Conservation (phyloP, 768 basidiomycete genomes). For the Mycena venus region DNA sequence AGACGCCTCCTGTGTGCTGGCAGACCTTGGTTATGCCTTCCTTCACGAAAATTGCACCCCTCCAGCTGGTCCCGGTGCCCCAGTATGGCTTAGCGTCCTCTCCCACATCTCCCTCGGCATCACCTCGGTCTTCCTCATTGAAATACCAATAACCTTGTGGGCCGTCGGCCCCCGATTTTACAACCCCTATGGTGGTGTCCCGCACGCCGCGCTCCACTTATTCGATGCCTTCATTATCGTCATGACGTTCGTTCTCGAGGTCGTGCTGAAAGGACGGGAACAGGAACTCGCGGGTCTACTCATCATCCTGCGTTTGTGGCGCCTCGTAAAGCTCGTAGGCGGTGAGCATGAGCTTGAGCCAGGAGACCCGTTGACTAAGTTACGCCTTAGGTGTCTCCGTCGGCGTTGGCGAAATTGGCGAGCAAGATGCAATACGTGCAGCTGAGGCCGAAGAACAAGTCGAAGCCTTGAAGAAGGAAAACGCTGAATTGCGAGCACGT, state of each 20-base stretch:
- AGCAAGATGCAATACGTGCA: conserved; percentile 64
- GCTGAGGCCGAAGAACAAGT: conserved; percentile 64
- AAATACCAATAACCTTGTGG: conserved; percentile 81
- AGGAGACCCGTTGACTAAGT: neutral
- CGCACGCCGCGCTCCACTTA: conserved; percentile 75
- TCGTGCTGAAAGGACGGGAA: conserved; percentile 75
- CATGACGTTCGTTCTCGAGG: conserved; percentile 81
- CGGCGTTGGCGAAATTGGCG: conserved; percentile 79
- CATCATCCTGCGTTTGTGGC: conserved; percentile 83
- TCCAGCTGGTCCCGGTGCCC: conserved; percentile 55
- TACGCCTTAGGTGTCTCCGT: conserved; percentile 73
- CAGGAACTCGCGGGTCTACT: conserved; percentile 79
- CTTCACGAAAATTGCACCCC: conserved; percentile 67
- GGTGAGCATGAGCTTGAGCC: conserved; percentile 43
- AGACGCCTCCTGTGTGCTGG: conserved; percentile 79
- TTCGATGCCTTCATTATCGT: conserved; percentile 82
- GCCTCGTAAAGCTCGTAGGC: conserved; percentile 80
- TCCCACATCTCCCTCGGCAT: conserved; percentile 75
- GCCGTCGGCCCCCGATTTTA: conserved; percentile 74
- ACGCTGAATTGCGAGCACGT: conserved; percentile 61
- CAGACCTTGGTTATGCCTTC: conserved; percentile 78
- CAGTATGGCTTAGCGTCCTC: conserved; percentile 74
- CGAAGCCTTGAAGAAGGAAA: conserved; percentile 63
- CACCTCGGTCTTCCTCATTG: conserved; percentile 79
- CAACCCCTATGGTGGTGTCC: conserved; percentile 67